A percentile compares a stretch with the other conserved stretches of the same genome.
These are phyloP conservation scores for Huntiella moniliformis DNA, from an alignment of 2,329 filamentous ascomycete species.

Conservation along the genomic window DNA sequence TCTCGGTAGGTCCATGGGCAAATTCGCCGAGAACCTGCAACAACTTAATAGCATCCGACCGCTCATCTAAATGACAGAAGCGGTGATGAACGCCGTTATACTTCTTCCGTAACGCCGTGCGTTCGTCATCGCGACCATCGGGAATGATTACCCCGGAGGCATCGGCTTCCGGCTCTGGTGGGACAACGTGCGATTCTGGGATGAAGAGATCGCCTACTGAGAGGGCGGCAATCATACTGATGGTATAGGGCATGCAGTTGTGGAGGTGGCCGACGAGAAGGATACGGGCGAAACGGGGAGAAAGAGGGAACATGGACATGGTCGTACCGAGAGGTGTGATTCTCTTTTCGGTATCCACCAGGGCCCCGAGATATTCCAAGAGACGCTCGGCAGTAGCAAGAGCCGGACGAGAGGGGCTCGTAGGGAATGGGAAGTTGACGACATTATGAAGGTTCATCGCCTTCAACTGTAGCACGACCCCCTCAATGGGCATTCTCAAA, in stretches of 20 bases:
- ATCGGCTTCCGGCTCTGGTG: slow-evolving; percentile 26
- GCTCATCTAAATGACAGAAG: slow-evolving; percentile 65
- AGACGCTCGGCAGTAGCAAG: slow-evolving; percentile 72
- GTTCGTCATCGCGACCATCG: slow-evolving; percentile 50
- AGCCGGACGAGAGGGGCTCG: slow-evolving; percentile 58
- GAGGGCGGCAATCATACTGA: slow-evolving; percentile 72
- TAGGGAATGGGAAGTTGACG: slow-evolving; percentile 90
- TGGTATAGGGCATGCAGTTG: slow-evolving; percentile 65
- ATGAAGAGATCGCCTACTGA: slow-evolving; percentile 81
- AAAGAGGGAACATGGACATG: slow-evolving; percentile 76
- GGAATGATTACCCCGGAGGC: slow-evolving; percentile 40
- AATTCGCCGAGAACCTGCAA: slow-evolving; percentile 80
- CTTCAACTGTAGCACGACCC: slow-evolving; percentile 82
- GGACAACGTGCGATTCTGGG: slow-evolving; percentile 58
- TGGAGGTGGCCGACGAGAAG: slow-evolving; percentile 73
- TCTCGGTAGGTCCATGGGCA: slow-evolving; percentile 50
- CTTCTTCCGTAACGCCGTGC: slow-evolving; percentile 40
- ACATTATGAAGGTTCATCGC: slow-evolving; percentile 83
- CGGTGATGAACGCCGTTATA: slow-evolving; percentile 57
- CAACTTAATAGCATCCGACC: slow-evolving; percentile 75
- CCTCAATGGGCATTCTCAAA: slow-evolving; percentile 77
- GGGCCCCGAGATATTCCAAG: slow-evolving; percentile 66
- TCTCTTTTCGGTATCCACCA: slow-evolving; percentile 44
- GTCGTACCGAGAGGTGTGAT: slow-evolving; percentile 65
- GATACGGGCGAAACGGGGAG: slow-evolving; percentile 80